These are phyloP conservation scores for Colletotrichum sp. DNA, from an alignment of 2,329 filamentous ascomycete genomes.

Conservation along the genomic window DNA sequence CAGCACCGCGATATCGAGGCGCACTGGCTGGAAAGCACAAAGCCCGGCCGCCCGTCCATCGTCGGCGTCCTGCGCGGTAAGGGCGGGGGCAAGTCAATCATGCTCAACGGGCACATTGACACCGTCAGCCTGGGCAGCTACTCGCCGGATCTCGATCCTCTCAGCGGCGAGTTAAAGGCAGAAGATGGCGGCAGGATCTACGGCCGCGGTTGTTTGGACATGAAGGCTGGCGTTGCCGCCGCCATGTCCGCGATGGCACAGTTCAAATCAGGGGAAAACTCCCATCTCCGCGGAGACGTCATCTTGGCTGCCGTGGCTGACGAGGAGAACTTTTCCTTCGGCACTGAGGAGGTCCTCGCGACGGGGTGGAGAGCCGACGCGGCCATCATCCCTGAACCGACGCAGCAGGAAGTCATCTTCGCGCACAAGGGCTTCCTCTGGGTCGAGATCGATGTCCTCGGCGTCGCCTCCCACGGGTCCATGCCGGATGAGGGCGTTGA, in stretches of 20 bases:
- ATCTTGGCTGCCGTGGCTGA: constrained; percentile 60
- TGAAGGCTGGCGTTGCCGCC: constrained; percentile 58
- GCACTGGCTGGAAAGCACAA: constrained; percentile 51
- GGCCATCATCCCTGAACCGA: constrained; percentile 56
- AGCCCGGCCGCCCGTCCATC: constrained; percentile 52
- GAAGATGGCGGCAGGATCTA: constrained; percentile 41
- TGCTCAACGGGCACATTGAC: constrained; percentile 60
- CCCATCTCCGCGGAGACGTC: constrained; percentile 50
- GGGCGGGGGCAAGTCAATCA: constrained; percentile 51
- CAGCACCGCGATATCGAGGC: constrained; percentile 55
- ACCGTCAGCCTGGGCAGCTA: constrained; percentile 56
- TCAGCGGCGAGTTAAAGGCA: constrained; percentile 43
- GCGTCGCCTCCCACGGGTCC: constrained; percentile 48
- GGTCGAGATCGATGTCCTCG: constrained; percentile 46
- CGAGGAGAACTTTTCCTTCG: constrained; percentile 55
- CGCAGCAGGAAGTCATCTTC: constrained; percentile 43
- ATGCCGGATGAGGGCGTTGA: constrained; percentile 50
- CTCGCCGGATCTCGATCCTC: constrained; percentile 39
- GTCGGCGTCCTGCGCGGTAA: constrained; percentile 51
- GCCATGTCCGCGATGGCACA: constrained; percentile 42
- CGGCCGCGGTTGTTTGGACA: constrained; percentile 53
- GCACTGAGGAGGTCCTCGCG: constrained; percentile 53
- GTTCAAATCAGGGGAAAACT: constrained; percentile 31
- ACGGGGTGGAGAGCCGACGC: constrained; percentile 60
- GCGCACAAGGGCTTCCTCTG: constrained; percentile 58